Evolutionary conservation across 202 grass and related monocot genomes (phyloP), one percentile per base, ranked within the genome.

Genomic region (Panicum virgatum): DNA sequence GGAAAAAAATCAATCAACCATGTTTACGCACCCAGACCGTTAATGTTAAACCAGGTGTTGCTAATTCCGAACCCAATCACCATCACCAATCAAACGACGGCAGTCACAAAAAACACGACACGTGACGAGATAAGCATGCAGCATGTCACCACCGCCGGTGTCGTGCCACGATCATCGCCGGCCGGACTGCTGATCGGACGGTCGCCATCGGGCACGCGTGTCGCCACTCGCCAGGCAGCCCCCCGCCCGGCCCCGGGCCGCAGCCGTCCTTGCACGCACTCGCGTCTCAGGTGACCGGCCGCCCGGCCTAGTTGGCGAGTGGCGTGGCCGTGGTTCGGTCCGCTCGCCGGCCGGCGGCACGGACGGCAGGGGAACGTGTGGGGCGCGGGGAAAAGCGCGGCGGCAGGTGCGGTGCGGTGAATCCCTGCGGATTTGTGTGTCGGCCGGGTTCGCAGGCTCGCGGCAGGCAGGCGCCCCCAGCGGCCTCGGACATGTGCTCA

Each of bases 141-240:
- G 22, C 60, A 52, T 22, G 60, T 16, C 18, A 14, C 3, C 3
- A 10, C 7, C 30, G 32, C 26, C 48, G 30, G 7, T 37, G 54
- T 50, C 9, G 48, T 12, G 78, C 9, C 64, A 69, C 27, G 44
- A 59, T 75, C 72, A 7, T 13, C 62, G 20, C 26, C 19, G 19
- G 50, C n/a, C n/a, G n/a, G n/a, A n/a, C n/a, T n/a, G 36, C 63
- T 23, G 27, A 58, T 60, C 50, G 39, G 82, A 77, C 72, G 51
- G 62, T 76, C 82, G 14, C 39, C 19, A 1, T 82, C 58, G 23
- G 14, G 1, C 14, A 27, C 1, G 19, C 72, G 62, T 83, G 81
- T 76, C 80, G 22, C 25, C 47, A 1, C 36, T 6, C 9, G 13
- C 2, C 22, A 29, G 11, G 39, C 9, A 6, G 3, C 1, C 25